Base-by-base conservation (phyloP, 2,329 filamentous ascomycete genomes). In the Exophiala sideris region DNA sequence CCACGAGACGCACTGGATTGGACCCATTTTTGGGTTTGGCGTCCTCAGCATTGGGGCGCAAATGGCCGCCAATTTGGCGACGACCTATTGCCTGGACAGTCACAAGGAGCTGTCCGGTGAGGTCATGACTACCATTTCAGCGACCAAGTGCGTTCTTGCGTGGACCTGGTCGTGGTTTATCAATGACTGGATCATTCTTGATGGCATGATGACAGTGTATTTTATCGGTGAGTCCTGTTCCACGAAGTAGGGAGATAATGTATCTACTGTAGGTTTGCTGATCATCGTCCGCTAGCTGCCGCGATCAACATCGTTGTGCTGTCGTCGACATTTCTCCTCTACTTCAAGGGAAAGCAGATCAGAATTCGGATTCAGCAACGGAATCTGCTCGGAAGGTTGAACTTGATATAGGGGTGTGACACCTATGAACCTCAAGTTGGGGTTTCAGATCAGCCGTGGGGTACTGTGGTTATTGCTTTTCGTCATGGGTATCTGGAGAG, bases 1-100 rank as follows among this genome's bases (percentile, higher is more conserved):
- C 63, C 68, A 73, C 45, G 63, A 72, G 21, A 80, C 78, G 77
- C 70, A 75, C 24, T 82, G 78, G 78, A 70, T 82, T 3, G 75
- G 75, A 34, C 78, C 81, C 0, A 82, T 78, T 0, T 63, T 84
- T 3, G 81, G 78, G 1, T 67, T 83, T 7, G 79, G 72, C 1
- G 48, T 68, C 10, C 39, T 67, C 7, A 64, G 60, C 4, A 62
- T 62, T 4, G 65, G 66, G 8, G 60, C 56, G 12, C 66, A 68
- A 49, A 45, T 45, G 12, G 12, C 14, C 10, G 41, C 41, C n/a
- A 34, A 8, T n/a, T 24, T 51, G 14, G 12, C 6, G 14, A 53
- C 35, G 49, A 46, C 5, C 29, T 29, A 52, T 33, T n/a, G 5
- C 29, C 11, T 39, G 10, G 33, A 16, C 12, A 21, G 14, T 11